Evolutionary conservation across 2,329 filamentous ascomycete species (phyloP).

Genomic region (Magnaporthiopsis rhizophila): DNA sequence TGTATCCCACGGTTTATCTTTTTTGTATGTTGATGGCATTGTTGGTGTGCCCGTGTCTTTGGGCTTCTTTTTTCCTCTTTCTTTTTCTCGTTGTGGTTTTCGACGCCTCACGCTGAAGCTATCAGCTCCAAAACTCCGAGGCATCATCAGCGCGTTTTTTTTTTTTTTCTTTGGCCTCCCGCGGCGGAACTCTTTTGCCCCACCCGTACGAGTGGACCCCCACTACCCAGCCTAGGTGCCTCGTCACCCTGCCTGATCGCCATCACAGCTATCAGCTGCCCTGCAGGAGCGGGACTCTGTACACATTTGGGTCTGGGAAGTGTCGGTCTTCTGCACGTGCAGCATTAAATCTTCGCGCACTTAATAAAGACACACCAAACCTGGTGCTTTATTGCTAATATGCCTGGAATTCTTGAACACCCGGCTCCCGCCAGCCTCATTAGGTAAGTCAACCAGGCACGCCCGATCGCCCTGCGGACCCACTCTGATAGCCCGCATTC

Average conservation of each 20-base stretch:
- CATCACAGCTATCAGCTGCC: neutral
- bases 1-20: constrained; percentile 90
- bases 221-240: too few species aligned
- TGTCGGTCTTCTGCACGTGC: neutral
- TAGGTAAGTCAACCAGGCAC: neutral
- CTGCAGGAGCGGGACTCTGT: neutral
- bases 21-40: constrained; percentile 86
- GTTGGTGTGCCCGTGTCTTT: neutral
- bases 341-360: too few species aligned
- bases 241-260: neutral
- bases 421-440: neutral
- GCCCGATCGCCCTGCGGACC: too few species aligned
- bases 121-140: neutral
- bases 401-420: neutral
- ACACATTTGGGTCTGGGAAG: neutral
- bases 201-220: neutral
- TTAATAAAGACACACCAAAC: too few species aligned
- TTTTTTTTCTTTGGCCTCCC: neutral
- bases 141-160: neutral
- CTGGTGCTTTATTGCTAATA: too few species aligned
- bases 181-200: neutral
- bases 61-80: neutral
- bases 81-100: neutral
- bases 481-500: neutral
- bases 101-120: neutral